Percentiles rank a stretch among this genome's conserved stretches.
phyloP scores from a whole-genome alignment of 108 stramenopile species.

The Nannochloropsis salina region DNA sequence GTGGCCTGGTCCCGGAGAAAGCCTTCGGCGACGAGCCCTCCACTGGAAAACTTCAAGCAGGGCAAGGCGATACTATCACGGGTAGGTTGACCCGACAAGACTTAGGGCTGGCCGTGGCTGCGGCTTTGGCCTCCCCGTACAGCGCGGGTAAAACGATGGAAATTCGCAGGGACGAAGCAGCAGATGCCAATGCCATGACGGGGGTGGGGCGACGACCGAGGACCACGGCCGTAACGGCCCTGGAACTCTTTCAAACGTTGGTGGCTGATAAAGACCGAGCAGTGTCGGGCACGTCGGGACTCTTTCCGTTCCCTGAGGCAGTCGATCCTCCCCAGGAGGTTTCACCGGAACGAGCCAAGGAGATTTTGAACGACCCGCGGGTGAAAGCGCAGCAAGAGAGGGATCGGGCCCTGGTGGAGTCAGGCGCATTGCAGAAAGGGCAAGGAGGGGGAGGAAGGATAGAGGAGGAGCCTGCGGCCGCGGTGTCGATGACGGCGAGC shows the following conservation, averaged over 20 bases:
- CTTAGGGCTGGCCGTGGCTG: slow-evolving; percentile 27
- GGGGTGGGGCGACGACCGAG: not conserved
- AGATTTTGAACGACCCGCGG: slow-evolving; percentile 42
- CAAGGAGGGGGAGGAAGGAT: not conserved
- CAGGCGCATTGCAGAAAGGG: not conserved
- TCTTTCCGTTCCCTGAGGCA: slow-evolving; percentile 37
- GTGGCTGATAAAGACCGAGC: slow-evolving; percentile 35
- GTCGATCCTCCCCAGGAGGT: slow-evolving; percentile 36
- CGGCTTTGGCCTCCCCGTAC: slow-evolving; percentile 32
- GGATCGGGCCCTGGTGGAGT: not conserved
- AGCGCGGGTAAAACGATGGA: slow-evolving; percentile 40
- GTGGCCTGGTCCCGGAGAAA: not conserved
- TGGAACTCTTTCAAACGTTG: not conserved
- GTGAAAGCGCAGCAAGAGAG: slow-evolving; percentile 25
- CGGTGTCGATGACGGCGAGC: not conserved
- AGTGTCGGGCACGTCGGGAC: not conserved
- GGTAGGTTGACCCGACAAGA: not conserved
- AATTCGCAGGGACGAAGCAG: slow-evolving; percentile 34
- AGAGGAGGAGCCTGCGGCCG: not conserved
- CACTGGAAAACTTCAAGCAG: not conserved
- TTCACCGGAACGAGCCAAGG: slow-evolving; percentile 22
- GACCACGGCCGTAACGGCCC: not conserved
- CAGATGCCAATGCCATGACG: not conserved
- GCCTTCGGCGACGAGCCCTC: not conserved
- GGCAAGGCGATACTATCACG: slow-evolving; percentile 2